Conservation (phyloP, 2,329 filamentous ascomycete species). For the Dothidotthia symphoricarpi region DNA sequence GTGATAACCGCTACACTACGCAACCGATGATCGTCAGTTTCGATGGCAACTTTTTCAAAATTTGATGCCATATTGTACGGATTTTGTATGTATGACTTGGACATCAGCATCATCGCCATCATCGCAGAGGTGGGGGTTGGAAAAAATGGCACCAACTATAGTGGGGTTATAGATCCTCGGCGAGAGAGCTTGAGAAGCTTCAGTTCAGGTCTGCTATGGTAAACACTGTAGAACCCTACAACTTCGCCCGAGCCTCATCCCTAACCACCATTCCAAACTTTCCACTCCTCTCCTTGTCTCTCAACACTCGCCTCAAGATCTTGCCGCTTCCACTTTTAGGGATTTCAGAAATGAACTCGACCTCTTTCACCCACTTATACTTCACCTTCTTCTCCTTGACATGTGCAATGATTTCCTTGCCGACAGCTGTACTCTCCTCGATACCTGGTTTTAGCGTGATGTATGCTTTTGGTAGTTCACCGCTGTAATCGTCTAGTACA, state of each 20-base stretch:
- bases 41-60: neutral
- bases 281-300: conserved; percentile 40
- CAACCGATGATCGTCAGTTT: conserved; percentile 3
- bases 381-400: conserved; percentile 47
- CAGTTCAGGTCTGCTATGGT: no score
- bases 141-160: no score
- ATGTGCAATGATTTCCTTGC: conserved; percentile 45
- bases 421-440: conserved; percentile 31
- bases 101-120: no score
- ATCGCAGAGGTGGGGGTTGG: no score
- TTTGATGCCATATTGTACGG: neutral
- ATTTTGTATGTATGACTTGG: no score
- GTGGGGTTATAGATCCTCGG: no score
- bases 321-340: conserved; percentile 51
- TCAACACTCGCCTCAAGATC: conserved; percentile 48
- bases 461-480: conserved; percentile 49
- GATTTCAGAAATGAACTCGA: conserved; percentile 44
- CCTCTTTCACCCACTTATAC: conserved; percentile 49
- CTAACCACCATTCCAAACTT: conserved; percentile 22
- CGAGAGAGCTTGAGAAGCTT: no score
- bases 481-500: conserved; percentile 54
- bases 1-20: conserved; percentile 16
- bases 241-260: conserved; percentile 37
- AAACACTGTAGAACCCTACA: conserved; percentile 25
- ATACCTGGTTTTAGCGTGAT: conserved; percentile 43